Conservation (phyloP, 306 rosid genomes). For the Heteromeles arbutifolia region DNA sequence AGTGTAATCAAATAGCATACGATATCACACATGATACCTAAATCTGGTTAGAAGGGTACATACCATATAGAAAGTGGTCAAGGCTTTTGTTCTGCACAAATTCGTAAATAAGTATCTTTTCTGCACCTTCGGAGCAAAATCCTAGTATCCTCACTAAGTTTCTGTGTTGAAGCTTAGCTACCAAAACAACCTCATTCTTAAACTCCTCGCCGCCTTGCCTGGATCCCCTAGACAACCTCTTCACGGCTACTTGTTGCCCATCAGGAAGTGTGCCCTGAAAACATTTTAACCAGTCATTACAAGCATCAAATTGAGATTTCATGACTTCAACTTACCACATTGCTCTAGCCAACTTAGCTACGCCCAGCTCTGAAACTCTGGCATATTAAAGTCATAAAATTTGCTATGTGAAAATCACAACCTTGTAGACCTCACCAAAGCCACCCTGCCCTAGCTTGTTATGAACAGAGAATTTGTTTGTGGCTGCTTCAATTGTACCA, state of each 20-base stretch:
- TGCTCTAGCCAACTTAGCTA: neutral
- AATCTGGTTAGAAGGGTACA: neutral
- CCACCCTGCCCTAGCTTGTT: conserved; percentile 29
- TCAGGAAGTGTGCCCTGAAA: conserved; percentile 22
- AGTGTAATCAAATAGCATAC: neutral
- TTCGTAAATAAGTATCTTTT: conserved; percentile 25
- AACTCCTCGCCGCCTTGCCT: conserved; percentile 8
- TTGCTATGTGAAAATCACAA: neutral
- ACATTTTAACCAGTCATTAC: neutral
- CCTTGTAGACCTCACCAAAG: conserved; percentile 25
- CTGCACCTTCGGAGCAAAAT: conserved; percentile 17
- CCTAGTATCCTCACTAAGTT: conserved; percentile 18
- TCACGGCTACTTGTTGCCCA: conserved; percentile 22
- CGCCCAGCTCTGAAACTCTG: neutral
- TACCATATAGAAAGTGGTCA: conserved; percentile 24
- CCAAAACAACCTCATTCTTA: conserved; percentile 21
- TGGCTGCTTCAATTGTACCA: conserved; percentile 16
- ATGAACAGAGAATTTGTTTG: conserved; percentile 11
- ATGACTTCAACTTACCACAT: neutral
- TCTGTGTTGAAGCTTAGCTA: conserved; percentile 23
- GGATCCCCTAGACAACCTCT: conserved; percentile 9
- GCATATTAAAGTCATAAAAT: neutral
- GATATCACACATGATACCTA: neutral
- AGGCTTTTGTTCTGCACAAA: conserved; percentile 29
- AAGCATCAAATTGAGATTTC: neutral